Percentiles rank a stretch among this genome's conserved stretches.
Evolutionary conservation across 2,329 filamentous ascomycete species (phyloP).

Genomic region (Gyromitra esculenta): DNA sequence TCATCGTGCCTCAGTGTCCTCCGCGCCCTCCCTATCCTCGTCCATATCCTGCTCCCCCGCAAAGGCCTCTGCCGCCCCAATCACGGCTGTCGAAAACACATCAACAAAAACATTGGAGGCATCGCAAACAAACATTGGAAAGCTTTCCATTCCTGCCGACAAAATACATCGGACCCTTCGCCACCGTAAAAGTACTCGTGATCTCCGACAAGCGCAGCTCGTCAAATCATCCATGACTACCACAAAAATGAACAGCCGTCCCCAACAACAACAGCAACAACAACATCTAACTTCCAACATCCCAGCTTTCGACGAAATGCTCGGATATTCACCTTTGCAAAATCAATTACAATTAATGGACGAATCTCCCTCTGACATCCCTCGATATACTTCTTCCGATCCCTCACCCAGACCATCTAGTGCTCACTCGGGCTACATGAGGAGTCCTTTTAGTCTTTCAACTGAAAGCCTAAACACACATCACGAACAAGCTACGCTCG

Average conservation of each 20-base stretch:
- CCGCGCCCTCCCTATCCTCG: conserved; percentile 19
- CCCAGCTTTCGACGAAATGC: conserved; percentile 41
- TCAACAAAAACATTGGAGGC: conserved; percentile 31
- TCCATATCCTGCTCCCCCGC: conserved; percentile 31
- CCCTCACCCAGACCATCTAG: conserved; percentile 45
- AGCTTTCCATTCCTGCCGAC: conserved; percentile 33
- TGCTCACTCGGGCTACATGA: conserved; percentile 41
- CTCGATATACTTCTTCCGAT: conserved; percentile 44
- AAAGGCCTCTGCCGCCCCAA: conserved; percentile 30
- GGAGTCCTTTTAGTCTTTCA: conserved; percentile 46
- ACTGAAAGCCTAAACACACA: conserved; percentile 49
- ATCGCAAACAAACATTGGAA: conserved; percentile 42
- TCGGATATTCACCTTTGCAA: conserved; percentile 42
- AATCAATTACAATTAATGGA: conserved; percentile 37
- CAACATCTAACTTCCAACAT: conserved; percentile 25
- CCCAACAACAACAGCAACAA: conserved; percentile 25
- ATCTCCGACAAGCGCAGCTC: conserved; percentile 49
- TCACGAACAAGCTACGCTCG: conserved; percentile 43
- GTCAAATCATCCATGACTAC: conserved; percentile 38
- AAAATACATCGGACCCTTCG: conserved; percentile 48
- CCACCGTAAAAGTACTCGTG: conserved; percentile 49
- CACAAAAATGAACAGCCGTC: conserved; percentile 35
- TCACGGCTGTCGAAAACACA: conserved; percentile 30
- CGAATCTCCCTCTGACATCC: conserved; percentile 24
- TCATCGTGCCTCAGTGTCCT: conserved; percentile 38